These are phyloP conservation scores for Botryobasidium botryosum DNA, from an alignment of 768 basidiomycete species.

Conservation along the genomic window DNA sequence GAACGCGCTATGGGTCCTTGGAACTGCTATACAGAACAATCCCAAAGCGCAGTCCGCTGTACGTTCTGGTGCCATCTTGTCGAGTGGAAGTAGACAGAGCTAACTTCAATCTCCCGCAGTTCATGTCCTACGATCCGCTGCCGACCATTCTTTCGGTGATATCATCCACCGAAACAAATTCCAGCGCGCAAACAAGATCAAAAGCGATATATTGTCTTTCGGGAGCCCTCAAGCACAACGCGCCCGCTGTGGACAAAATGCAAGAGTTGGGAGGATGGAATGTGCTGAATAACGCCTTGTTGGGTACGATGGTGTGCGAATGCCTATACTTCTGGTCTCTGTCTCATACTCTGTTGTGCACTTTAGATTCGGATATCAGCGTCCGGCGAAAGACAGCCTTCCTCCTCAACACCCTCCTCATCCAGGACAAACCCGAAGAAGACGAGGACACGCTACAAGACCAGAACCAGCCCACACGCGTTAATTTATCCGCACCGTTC, in stretches of 20 bases:
- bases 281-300: slow-evolving; percentile 37
- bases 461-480: background rate
- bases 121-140: slow-evolving; percentile 38
- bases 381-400: slow-evolving; percentile 69
- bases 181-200: slow-evolving; percentile 40
- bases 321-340: background rate
- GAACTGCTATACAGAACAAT: slow-evolving; percentile 83
- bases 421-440: slow-evolving; percentile 23
- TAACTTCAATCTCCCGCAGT: slow-evolving; percentile 33
- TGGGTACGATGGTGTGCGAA: slow-evolving; percentile 28
- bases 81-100: slow-evolving; percentile 3
- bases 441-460: background rate
- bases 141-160: slow-evolving; percentile 46
- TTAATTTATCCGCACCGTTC: too few relatives aligned
- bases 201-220: slow-evolving; percentile 74
- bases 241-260: slow-evolving; percentile 41
- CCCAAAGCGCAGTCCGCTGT: slow-evolving; percentile 66
- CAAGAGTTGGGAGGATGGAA: slow-evolving; percentile 45
- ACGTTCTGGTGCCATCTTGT: slow-evolving; percentile 33
- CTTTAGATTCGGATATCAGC: slow-evolving; percentile 52
- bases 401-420: slow-evolving; percentile 53
- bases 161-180: slow-evolving; percentile 25
- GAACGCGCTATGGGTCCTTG: slow-evolving; percentile 70
- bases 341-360: slow-evolving; percentile 4
- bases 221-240: slow-evolving; percentile 61